Base-by-base conservation (phyloP, 2,329 filamentous ascomycete species). In the Alternaria arborescens region DNA sequence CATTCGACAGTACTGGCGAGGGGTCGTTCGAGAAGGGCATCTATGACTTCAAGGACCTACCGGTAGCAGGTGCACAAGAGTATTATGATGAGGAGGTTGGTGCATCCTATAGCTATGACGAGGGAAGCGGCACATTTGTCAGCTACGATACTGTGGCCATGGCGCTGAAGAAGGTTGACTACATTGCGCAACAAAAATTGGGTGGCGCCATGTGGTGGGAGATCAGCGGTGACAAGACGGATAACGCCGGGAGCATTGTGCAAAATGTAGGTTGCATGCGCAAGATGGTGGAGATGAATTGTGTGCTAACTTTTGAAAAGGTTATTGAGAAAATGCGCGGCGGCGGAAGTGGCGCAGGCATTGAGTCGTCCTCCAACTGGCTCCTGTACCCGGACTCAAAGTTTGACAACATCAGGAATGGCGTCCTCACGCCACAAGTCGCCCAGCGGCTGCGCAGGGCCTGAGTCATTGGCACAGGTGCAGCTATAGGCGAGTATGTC, bases 161-260 rank as follows among this genome's bases (percentile, higher is more conserved):
- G 77, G 90, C 88, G 4, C 82, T 82, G 66, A 76, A 80, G 66
- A 98, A 97, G 82, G 88, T 89, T 1, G 81, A 86, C 11, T 97
- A 88, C 76, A 87, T 97, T 73, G 86, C 83, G 72, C 77, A 86
- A 20, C 81, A 85, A 44, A 83, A 87, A 0, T 84, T 97, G 0
- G 94, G 93, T 2, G 94, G 94, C 18, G 92, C 86, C n/a, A 97
- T 98, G 94, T 98, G 93, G 93, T 96, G 92, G 92, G 94, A 97
- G 81, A 92, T 88, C 70, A 94, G 90, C 71, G 89, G 87, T 1
- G 94, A 97, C 76, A 89, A 88, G 3, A 88, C 88, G 0, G 78
- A 77, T 11, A 81, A 77, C 11, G 81, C 84, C 0, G 94, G 91
- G 69, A 73, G 72, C 26, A 76, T 97, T 73, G 93, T 84, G 52